Evolutionary conservation across 441 rosid species (phyloP).

Genomic region (Arabidopsis hybrid): DNA sequence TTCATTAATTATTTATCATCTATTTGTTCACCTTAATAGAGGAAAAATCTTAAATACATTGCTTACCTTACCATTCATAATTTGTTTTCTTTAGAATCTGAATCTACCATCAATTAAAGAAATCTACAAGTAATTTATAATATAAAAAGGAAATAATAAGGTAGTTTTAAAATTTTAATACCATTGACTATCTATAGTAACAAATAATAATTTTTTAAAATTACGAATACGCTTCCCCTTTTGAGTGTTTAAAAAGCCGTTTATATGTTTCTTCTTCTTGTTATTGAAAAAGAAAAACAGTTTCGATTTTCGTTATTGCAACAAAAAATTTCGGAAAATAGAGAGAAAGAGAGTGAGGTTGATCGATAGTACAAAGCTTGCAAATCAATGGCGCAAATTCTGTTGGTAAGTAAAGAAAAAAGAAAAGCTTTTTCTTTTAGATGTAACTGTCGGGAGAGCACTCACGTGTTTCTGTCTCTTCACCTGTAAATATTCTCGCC

Average conservation of each 20-base stretch:
- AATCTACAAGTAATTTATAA: background rate
- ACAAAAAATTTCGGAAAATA: background rate
- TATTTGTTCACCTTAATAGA: background rate
- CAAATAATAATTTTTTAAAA: background rate
- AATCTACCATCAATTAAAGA: constrained; percentile 6
- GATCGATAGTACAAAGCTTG: background rate
- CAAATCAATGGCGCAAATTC: constrained; percentile 37
- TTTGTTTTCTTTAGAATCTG: background rate
- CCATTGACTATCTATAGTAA: background rate
- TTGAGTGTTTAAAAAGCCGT: constrained; percentile 2
- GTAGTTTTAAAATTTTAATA: background rate
- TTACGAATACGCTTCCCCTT: too few species aligned
- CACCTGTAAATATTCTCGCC: constrained; percentile 49
- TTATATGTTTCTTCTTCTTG: background rate
- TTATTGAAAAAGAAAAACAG: background rate
- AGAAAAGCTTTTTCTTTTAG: background rate
- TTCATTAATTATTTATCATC: background rate
- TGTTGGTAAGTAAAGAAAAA: constrained; percentile 25
- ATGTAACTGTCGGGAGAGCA: constrained; percentile 46
- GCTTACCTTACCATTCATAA: background rate
- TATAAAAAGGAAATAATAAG: background rate
- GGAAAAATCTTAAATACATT: background rate
- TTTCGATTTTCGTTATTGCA: background rate
- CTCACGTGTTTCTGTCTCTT: constrained; percentile 69
- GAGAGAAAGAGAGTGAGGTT: constrained; percentile 2